Conservation (phyloP, 371 early-diverging fungal genomes). For the Chytridium lagenaria region DNA sequence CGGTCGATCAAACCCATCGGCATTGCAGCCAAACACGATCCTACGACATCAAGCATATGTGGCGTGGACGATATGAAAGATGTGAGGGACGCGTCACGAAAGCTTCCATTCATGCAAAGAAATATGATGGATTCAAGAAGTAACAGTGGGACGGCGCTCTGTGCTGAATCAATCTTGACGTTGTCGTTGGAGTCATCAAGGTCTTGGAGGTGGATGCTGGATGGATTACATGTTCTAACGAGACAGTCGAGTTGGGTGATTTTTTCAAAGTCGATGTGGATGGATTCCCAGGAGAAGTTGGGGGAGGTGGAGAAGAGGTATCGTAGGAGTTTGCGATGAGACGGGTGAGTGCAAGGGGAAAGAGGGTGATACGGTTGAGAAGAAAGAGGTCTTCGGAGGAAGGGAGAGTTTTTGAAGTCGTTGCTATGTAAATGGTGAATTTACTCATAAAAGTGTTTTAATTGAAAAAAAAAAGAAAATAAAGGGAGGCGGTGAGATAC, state of each 20-base stretch:
- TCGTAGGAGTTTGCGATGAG: neutral
- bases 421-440: neutral
- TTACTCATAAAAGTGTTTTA: too few relatives aligned
- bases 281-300: neutral
- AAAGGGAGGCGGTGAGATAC: slow-evolving; percentile 6
- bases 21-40: neutral
- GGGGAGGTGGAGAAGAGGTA: neutral
- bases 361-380: neutral
- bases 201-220: neutral
- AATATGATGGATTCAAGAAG: slow-evolving; percentile 6
- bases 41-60: neutral
- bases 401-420: neutral
- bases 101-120: neutral
- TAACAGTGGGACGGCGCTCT: neutral
- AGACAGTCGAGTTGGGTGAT: neutral
- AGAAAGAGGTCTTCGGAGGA: neutral
- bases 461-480: neutral
- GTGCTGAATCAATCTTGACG: too few relatives aligned
- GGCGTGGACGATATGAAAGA: neutral
- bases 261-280: neutral
- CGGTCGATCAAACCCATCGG: neutral
- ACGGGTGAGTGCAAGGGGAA: neutral
- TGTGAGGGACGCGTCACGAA: neutral
- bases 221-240: neutral
- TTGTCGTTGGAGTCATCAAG: neutral